phyloP scores from a whole-genome alignment of 2,329 filamentous ascomycete species.

The Colletotrichum tanaceti region DNA sequence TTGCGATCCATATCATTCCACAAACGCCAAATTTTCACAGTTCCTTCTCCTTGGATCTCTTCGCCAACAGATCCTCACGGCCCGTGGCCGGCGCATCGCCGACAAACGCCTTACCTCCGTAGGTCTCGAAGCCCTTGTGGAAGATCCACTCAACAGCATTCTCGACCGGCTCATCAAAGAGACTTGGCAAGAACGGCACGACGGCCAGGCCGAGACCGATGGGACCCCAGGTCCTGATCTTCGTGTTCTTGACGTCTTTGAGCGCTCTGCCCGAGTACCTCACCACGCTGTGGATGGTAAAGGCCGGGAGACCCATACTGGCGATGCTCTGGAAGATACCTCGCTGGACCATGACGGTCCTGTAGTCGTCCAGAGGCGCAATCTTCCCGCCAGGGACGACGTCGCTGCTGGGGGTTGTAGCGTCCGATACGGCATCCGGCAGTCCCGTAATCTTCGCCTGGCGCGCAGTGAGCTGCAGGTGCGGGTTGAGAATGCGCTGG shows the following conservation, averaged over 20 bases:
- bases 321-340: conserved; percentile 91
- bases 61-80: conserved; percentile 58
- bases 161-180: conserved; percentile 95
- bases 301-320: conserved; percentile 92
- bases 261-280: conserved; percentile 88
- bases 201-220: conserved; percentile 84
- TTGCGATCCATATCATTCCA: conserved; percentile 17
- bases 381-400: conserved; percentile 54
- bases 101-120: conserved; percentile 72
- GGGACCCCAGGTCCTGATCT: conserved; percentile 84
- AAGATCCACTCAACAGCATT: conserved; percentile 91
- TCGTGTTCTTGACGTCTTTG: conserved; percentile 82
- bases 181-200: conserved; percentile 83
- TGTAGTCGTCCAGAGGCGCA: conserved; percentile 86
- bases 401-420: conserved; percentile 25
- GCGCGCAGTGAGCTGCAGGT: conserved; percentile 64
- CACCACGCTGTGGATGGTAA: conserved; percentile 94
- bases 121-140: conserved; percentile 80
- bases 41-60: conserved; percentile 46
- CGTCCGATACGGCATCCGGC: conserved; percentile 31
- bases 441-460: conserved; percentile 63
- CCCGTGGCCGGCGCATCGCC: conserved; percentile 67
- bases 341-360: conserved; percentile 90
- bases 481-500: conserved; percentile 77
- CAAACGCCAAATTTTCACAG: conserved; percentile 23